Percentiles rank a stretch among this genome's conserved stretches.
Evolutionary conservation across 2,329 filamentous ascomycete genomes (phyloP).

Genomic region (Colletotrichum magnum): DNA sequence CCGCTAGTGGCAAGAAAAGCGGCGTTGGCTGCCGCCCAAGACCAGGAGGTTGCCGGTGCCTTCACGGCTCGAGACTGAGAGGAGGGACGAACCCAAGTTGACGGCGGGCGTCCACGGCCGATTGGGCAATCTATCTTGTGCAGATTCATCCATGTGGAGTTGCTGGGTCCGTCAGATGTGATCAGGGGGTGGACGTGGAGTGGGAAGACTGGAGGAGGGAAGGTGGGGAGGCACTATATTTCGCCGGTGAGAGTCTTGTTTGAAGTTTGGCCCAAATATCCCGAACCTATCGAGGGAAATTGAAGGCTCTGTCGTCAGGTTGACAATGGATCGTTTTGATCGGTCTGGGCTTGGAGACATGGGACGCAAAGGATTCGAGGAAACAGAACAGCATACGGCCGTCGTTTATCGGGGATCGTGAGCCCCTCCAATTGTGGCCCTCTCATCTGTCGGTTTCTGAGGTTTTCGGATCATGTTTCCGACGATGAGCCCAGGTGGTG

Average conservation of each 20-base stretch:
- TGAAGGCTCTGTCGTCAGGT: constrained; percentile 33
- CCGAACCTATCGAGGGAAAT: constrained; percentile 38
- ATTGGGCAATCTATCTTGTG: constrained; percentile 36
- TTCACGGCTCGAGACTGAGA: constrained; percentile 7
- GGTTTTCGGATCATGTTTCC: constrained; percentile 26
- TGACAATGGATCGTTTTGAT: constrained; percentile 30
- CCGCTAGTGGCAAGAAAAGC: constrained; percentile 2
- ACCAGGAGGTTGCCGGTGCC: constrained; percentile 12
- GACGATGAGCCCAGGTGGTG: constrained; percentile 29
- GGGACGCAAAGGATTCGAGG: constrained; percentile 15
- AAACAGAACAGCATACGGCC: constrained; percentile 6
- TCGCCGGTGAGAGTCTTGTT: constrained; percentile 36
- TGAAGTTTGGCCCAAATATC: constrained; percentile 36
- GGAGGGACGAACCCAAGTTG: constrained; percentile 18
- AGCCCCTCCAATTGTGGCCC: constrained; percentile 13
- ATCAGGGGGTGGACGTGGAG: constrained; percentile 24
- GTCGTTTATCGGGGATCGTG: constrained; percentile 28
- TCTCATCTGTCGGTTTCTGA: neutral
- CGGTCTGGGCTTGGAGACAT: constrained; percentile 10
- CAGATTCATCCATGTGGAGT: constrained; percentile 38
- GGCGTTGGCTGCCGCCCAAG: constrained; percentile 1
- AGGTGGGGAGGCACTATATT: constrained; percentile 38
- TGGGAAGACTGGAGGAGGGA: constrained; percentile 15
- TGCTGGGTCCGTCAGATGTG: constrained; percentile 26
- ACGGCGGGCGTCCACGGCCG: constrained; percentile 16